Conservation (phyloP, 2,329 filamentous ascomycete species). For the Pezicula radicicola region DNA sequence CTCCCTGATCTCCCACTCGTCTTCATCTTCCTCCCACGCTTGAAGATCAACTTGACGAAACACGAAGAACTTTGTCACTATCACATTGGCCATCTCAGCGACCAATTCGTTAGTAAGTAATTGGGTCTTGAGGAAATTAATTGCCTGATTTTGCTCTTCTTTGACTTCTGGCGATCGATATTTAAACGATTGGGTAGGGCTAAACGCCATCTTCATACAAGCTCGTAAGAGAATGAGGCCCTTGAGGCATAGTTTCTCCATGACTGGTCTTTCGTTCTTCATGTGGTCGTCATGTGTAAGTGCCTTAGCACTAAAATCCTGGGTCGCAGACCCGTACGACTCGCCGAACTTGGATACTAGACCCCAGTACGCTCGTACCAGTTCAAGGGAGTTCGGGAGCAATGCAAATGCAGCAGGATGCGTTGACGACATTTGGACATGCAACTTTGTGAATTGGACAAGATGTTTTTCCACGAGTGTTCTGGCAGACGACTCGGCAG, state of each 20-base stretch:
- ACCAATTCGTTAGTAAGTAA: constrained; percentile 77
- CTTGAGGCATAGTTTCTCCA: constrained; percentile 79
- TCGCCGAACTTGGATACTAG: constrained; percentile 75
- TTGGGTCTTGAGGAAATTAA: constrained; percentile 65
- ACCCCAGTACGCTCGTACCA: constrained; percentile 83
- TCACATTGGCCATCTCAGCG: constrained; percentile 74
- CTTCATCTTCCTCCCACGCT: constrained; percentile 90
- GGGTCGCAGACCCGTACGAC: constrained; percentile 54
- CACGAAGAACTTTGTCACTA: constrained; percentile 85
- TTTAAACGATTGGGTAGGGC: constrained; percentile 77
- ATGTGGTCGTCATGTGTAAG: constrained; percentile 41
- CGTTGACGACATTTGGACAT: constrained; percentile 76
- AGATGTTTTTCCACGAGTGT: constrained; percentile 79
- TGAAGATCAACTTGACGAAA: constrained; percentile 83
- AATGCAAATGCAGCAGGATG: constrained; percentile 82
- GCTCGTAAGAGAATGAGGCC: constrained; percentile 78
- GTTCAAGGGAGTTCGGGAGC: constrained; percentile 73
- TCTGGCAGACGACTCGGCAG: constrained; percentile 42
- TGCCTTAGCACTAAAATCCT: constrained; percentile 37
- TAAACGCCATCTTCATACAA: constrained; percentile 82
- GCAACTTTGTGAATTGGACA: constrained; percentile 86
- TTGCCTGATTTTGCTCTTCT: constrained; percentile 70
- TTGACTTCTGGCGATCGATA: constrained; percentile 74
- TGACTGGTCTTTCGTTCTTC: constrained; percentile 56
- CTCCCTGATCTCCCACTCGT: constrained; percentile 92